Base-by-base conservation (phyloP, 805 yeast species). In the Priceomyces castillae region DNA sequence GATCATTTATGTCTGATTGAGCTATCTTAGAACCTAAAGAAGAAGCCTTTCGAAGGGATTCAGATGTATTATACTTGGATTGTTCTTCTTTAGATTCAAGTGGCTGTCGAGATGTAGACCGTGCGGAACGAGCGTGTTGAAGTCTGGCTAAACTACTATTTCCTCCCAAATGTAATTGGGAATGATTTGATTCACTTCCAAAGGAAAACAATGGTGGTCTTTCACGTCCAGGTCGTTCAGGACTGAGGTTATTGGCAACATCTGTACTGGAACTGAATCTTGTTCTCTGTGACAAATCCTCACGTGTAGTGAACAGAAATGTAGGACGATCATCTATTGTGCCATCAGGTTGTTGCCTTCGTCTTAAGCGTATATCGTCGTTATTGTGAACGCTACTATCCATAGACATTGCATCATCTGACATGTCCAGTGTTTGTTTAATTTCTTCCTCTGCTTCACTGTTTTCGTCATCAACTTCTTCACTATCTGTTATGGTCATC, bases 401-500 rank as follows among this genome's bases (percentile, higher is more conserved):
- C 52, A 56, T 49, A 11, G 59, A 53, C 12, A 57, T 40, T 3
- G 48, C 57, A 34, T 54, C 56, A 31, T 58, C 62, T 6, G 59
- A 52, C 22, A 50, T 54, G 37, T 59, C 64, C 15, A 55, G 56
- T 2, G 48, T 55, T 54, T 14, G 49, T 39, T 12, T 49, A 42
- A 28, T 48, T 52, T 7, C 44, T 5, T 50, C 61, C 15, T 57
- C 66, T 14, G 57, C 46, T 39, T 59, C 65, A 33, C 62, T 58
- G 23, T 50, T 48, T 15, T 48, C 52, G 17, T 52, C 54, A 38
- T 49, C 53, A 20, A 31, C 43, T 4, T 45, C 42, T 5, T 34
- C 45, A 26, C 28, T 37, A 3, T 23, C 46, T 9, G 42, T 38
- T 15, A 5, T 17, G 18, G 19, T 31, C 22, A 39, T 16, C 18